A percentile compares a stretch with the other conserved stretches of the same genome.
Conservation (phyloP, 2,329 filamentous ascomycete genomes). For the Aspergillus hiratsukae region DNA sequence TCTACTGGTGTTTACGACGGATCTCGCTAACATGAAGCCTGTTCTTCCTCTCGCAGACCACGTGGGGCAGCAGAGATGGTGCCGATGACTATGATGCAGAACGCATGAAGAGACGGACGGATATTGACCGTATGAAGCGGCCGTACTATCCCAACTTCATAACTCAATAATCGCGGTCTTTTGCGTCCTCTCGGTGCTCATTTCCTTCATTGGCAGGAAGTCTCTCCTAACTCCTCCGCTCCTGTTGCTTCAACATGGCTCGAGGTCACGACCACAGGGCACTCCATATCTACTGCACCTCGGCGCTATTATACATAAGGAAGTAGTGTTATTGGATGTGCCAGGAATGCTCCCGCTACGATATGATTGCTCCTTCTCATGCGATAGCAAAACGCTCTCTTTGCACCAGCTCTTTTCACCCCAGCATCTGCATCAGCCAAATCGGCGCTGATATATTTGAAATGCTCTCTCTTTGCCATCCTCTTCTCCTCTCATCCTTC, state of each 20-base stretch:
- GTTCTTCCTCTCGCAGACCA: conserved; percentile 59
- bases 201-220: not conserved
- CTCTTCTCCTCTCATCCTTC: not conserved
- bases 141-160: conserved; percentile 30
- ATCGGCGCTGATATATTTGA: not conserved
- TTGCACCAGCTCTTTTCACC: not conserved
- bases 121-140: conserved; percentile 31
- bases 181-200: not conserved
- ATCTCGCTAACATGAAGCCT: conserved; percentile 1
- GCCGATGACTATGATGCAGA: conserved; percentile 78
- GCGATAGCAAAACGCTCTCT: not conserved
- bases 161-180: conserved; percentile 20
- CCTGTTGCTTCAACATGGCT: not conserved
- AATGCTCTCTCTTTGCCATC: not conserved
- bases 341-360: not conserved
- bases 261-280: not conserved
- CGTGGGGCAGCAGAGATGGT: conserved; percentile 90
- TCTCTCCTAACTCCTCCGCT: not conserved
- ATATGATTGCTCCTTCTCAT: not conserved
- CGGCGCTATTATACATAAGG: not conserved
- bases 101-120: conserved; percentile 53
- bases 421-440: not conserved
- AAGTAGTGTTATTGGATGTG: not conserved
- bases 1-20: not conserved
- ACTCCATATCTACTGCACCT: not conserved